These are phyloP conservation scores for Pecoramyces ruminantium DNA, from an alignment of 192 early-diverging fungal species.

Conservation along the genomic window DNA sequence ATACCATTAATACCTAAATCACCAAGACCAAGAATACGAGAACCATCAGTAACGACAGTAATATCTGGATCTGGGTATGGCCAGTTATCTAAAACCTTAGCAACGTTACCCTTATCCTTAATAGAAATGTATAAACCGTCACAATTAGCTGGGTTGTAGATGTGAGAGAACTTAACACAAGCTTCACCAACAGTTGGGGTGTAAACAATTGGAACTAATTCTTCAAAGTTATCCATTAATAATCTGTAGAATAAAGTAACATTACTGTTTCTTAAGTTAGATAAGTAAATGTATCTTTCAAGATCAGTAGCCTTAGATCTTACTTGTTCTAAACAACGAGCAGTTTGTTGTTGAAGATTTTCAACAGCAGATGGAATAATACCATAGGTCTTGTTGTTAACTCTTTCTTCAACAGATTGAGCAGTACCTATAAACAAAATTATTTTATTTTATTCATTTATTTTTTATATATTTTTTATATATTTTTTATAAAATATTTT, in stretches of 20 bases:
- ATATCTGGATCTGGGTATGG: constrained; percentile 42
- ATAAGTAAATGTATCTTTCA: constrained; percentile 75
- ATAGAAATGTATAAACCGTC: constrained; percentile 81
- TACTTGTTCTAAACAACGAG: constrained; percentile 53
- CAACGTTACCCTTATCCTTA: constrained; percentile 53
- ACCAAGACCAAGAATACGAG: constrained; percentile 82
- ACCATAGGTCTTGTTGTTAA: constrained; percentile 13
- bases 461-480: too few species aligned
- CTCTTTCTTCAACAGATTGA: neutral
- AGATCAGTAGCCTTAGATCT: constrained; percentile 44
- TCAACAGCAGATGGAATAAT: constrained; percentile 59
- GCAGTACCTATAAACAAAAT: neutral
- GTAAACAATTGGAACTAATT: constrained; percentile 63
- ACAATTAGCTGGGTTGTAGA: constrained; percentile 56
- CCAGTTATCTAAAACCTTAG: constrained; percentile 65
- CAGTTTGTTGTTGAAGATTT: constrained; percentile 52
- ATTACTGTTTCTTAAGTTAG: constrained; percentile 65
- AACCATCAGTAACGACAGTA: constrained; percentile 89
- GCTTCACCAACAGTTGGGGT: constrained; percentile 71
- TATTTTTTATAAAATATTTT: too few species aligned
- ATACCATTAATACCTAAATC: constrained; percentile 90
- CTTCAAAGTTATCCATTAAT: constrained; percentile 56
- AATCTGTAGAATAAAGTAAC: constrained; percentile 68
- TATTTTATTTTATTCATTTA: too few species aligned
- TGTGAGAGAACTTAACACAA: constrained; percentile 73